Base-by-base conservation (phyloP, 768 basidiomycete species). In the Grammothele lineata region DNA sequence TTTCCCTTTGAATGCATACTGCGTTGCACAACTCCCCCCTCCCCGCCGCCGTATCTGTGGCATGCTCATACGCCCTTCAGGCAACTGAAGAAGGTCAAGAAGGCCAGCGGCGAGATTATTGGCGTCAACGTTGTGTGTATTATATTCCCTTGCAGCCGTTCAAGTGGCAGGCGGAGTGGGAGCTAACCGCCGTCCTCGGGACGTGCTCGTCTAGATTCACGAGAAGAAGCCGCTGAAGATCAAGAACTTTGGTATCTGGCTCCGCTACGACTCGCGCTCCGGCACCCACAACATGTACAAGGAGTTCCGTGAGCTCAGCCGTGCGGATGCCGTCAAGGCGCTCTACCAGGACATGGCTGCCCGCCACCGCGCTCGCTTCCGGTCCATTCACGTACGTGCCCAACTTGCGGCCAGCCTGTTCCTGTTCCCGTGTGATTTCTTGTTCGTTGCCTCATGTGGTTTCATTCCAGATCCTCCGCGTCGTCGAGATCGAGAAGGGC, bases 201-300 rank as follows among this genome's bases (percentile, higher is more conserved):
- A 48, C 54, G 55, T 56, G 57, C 48, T 47, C 43, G 47, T 63
- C 11, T 81, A 97, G 94, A 97, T 98, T 67, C 82, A 87, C 66
- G 95, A 98, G 77, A 94, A 91, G 81, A 92, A 87, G 71, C 96
- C 96, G 19, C 66, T 96, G 70, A 94, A 94, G 75, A 88, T 97
- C 70, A 98, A 99, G 83, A 98, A 96, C 86, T 97, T 99, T 66
- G 96, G 96, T 58, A 90, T 99, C 74, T 98, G 96, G 96, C 72
- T 99, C 67, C 89, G 95, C 61, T 99, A 99, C 73, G 96, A 99
- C 74, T 98, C 95, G 45, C 92, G 95, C 61, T 96, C 94, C 42
- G 96, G 96, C 55, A 99, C 96, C 37, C 96, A 98, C 85, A 99
- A 99, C 84, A 95, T 97, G 93, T 96, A 96, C 88, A 94, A 94